phyloP scores from a whole-genome alignment of 176 grass and related monocot genomes.

The Elaeis guineensis region DNA sequence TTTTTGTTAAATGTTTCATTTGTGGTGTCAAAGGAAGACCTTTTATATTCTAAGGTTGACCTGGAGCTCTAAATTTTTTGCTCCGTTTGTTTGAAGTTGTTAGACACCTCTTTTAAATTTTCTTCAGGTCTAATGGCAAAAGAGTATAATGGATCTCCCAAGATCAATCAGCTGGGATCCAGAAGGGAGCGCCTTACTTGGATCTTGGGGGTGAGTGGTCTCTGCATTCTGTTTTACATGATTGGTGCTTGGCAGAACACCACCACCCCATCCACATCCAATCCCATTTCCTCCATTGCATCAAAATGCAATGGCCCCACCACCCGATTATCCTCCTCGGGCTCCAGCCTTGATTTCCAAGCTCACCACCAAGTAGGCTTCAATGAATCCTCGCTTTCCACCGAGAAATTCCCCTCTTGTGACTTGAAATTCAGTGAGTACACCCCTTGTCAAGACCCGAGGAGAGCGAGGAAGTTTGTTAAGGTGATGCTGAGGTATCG shows the following conservation, averaged over 20 bases:
- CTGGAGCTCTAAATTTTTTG: no score
- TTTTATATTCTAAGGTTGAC: no score
- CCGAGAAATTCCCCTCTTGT: constrained; percentile 41
- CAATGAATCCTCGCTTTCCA: constrained; percentile 22
- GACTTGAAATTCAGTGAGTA: constrained; percentile 69
- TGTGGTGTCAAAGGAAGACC: no score
- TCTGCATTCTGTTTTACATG: constrained; percentile 59
- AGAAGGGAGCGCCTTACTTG: constrained; percentile 43
- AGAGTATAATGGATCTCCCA: constrained; percentile 42
- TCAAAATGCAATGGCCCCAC: constrained; percentile 11
- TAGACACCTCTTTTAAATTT: no score
- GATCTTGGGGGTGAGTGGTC: constrained; percentile 24
- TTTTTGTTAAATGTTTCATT: no score
- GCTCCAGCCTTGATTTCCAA: constrained; percentile 42
- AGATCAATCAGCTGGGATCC: constrained; percentile 25
- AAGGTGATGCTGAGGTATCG: constrained; percentile 66
- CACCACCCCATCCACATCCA: constrained; percentile 8
- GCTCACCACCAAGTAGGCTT: constrained; percentile 65
- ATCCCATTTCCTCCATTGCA: constrained; percentile 1
- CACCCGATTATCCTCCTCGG: background rate
- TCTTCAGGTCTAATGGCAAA: constrained; percentile 31
- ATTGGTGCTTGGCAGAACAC: constrained; percentile 72
- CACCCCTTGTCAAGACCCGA: constrained; percentile 86
- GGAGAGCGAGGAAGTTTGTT: constrained; percentile 58
- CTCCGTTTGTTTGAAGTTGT: no score